Percentiles rank a stretch among this genome's conserved stretches.
Evolutionary conservation across 23 red algal genomes (phyloP).

Genomic region (Gracilaria vermiculophylla): DNA sequence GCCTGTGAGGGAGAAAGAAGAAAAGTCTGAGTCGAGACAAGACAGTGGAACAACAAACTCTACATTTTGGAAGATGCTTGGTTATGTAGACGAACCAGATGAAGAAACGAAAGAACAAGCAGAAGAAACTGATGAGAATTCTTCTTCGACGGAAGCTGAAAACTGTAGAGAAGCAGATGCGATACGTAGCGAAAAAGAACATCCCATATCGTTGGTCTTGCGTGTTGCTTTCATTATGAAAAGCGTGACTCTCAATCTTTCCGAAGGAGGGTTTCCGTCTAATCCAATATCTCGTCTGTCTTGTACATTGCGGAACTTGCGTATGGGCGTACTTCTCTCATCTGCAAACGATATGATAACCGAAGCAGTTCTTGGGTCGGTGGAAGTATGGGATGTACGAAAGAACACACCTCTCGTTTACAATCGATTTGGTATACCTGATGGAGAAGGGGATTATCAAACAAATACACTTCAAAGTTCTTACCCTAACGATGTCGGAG

Average conservation of each 20-base stretch:
- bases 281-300: slow-evolving; percentile 5
- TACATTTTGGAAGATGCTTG: slow-evolving; percentile 56
- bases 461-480: neutral
- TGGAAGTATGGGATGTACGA: slow-evolving; percentile 56
- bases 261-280: slow-evolving; percentile 33
- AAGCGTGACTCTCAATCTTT: slow-evolving; percentile 43
- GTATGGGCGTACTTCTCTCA: slow-evolving; percentile 31
- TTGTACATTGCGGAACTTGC: slow-evolving; percentile 39
- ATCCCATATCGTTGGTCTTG: neutral
- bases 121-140: neutral
- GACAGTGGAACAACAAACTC: slow-evolving; percentile 31
- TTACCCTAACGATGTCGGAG: slow-evolving; percentile 34
- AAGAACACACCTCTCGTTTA: slow-evolving; percentile 33
- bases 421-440: slow-evolving; percentile 2
- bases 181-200: neutral
- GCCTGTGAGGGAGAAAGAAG: slow-evolving; percentile 1
- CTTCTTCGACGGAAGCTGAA: neutral
- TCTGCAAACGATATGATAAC: slow-evolving; percentile 10
- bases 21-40: neutral
- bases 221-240: slow-evolving; percentile 54
- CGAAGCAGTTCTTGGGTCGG: slow-evolving; percentile 46
- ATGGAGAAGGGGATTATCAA: neutral
- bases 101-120: neutral
- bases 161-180: neutral
- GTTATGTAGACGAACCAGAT: slow-evolving; percentile 13